Evolutionary conservation across 1,139 yeast species (phyloP), one percentile per base, ranked within the genome.

Genomic region (Blastobotrys capitulatus): DNA sequence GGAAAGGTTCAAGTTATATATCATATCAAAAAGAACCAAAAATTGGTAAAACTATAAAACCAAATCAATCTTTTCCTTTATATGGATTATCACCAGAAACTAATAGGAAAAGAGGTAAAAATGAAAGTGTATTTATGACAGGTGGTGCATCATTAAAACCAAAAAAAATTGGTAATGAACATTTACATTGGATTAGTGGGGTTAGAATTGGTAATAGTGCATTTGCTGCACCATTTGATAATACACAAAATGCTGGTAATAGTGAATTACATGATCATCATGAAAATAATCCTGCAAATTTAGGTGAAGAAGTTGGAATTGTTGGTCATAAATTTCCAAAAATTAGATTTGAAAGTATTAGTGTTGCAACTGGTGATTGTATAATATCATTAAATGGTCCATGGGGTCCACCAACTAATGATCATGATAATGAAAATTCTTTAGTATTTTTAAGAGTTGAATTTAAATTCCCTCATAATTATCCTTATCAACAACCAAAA

Each of bases 271-370:
- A 42, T 1, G 48, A 51, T 64, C 70, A 68, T 50, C 62, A 51
- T 51, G 79, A 72, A 52, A 77, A 71, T 54, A 76, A 73, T 31
- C 89, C 84, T 1, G 77, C 82, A 16, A 87, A 86, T 60, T 67
- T 90, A 20, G 96, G 96, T 5, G 97, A 89, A 65, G 97, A 92
- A 63, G 90, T 90, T 1, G 84, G 95, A 57, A 74, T 80, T 29
- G 92, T 90, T 8, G 96, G 97, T 1, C 92, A 86, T 60, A 87
- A 86, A 59, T 89, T 92, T 62, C 96, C 97, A 1, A 86, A 85
- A 56, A 77, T 92, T 1, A 72, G 83, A 2, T 90, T 92, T 63
- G 97, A 92, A 59, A 82, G 82, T 60, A 89, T 92, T 7, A 82
- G 92, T 1, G 95, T 92, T 0, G 80, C 95, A 0, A 84, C 95